These are phyloP conservation scores for Phaeosphaeriaceae sp. DNA, from an alignment of 2,329 filamentous ascomycete genomes.

Conservation along the genomic window DNA sequence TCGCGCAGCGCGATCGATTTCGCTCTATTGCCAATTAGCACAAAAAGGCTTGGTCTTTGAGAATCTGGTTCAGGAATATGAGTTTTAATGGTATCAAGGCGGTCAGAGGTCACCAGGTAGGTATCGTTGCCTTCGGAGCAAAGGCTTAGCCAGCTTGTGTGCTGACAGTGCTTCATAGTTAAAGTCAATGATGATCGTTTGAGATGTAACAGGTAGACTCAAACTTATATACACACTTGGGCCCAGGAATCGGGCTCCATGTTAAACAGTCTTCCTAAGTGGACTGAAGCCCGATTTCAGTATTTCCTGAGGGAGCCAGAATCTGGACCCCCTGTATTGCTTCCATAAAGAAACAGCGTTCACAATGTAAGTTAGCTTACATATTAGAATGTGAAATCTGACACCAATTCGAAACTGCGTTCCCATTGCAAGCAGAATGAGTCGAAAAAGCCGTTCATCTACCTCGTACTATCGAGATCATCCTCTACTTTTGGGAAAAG, in stretches of 20 bases:
- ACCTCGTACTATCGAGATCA: not conserved
- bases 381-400: not conserved
- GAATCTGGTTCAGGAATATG: conserved; percentile 21
- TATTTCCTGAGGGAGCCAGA: not conserved
- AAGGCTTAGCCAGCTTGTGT: conserved; percentile 32
- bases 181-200: not conserved
- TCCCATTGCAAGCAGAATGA: not conserved
- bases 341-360: not conserved
- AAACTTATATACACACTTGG: not conserved
- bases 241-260: not conserved
- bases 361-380: not conserved
- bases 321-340: not conserved
- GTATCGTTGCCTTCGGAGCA: conserved; percentile 22
- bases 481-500: not conserved
- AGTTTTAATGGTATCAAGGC: conserved; percentile 26
- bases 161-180: conserved; percentile 27
- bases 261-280: not conserved
- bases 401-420: not conserved
- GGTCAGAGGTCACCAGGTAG: conserved; percentile 23
- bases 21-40: conserved; percentile 22
- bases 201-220: not conserved
- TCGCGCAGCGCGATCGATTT: conserved; percentile 23
- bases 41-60: conserved; percentile 7
- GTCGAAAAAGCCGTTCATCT: not conserved
- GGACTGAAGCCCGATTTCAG: not conserved